Conservation (phyloP, 2,329 filamentous ascomycete species). For the Apiospora aurea region DNA sequence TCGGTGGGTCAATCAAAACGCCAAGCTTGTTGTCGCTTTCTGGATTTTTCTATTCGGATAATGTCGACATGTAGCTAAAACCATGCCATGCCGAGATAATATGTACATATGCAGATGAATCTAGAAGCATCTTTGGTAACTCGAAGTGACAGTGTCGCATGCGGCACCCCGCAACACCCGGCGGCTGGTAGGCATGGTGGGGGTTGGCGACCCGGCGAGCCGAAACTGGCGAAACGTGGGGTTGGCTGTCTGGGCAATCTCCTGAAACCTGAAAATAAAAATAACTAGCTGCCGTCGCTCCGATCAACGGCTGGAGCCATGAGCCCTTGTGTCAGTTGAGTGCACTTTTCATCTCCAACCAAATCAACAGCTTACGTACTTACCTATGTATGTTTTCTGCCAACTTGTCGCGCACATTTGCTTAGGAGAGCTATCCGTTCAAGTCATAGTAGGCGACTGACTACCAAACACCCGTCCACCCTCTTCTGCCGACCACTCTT, state of each 20-base stretch:
- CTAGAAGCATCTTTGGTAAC: background rate
- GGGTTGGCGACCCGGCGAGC: background rate
- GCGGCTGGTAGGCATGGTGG: background rate
- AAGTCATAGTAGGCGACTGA: background rate
- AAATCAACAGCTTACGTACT: background rate
- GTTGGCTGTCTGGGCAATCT: background rate
- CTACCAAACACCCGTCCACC: background rate
- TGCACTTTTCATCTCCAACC: background rate
- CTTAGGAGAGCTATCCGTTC: background rate
- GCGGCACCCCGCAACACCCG: background rate
- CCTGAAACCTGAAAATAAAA: background rate
- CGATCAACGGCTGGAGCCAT: background rate
- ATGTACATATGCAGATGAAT: background rate
- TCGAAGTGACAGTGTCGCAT: background rate
- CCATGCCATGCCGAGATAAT: too few species aligned
- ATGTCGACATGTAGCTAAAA: too few species aligned
- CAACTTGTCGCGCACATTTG: background rate
- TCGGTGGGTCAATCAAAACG: constrained; percentile 10
- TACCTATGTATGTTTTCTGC: background rate
- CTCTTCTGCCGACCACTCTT: background rate
- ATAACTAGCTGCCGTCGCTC: background rate
- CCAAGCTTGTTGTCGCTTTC: background rate
- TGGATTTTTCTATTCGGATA: background rate
- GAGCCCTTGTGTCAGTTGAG: background rate
- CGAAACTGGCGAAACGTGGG: background rate